A percentile compares a stretch with the other conserved stretches of the same genome.
Evolutionary conservation across 2,329 filamentous ascomycete genomes (phyloP).

Genomic region (Arthroderma sp.): DNA sequence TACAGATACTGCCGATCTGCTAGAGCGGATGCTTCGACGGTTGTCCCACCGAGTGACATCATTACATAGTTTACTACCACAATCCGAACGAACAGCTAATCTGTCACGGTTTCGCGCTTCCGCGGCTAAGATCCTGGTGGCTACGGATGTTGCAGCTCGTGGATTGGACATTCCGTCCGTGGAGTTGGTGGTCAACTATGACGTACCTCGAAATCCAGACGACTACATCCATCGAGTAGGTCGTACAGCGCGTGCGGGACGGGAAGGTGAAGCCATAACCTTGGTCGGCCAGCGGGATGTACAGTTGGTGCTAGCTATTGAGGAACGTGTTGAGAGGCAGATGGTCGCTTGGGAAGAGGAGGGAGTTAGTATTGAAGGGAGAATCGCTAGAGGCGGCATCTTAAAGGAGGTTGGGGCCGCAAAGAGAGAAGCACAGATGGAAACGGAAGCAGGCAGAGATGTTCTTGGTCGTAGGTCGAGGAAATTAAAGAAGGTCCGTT

Average conservation of each 20-base stretch:
- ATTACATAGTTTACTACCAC: conserved; percentile 74
- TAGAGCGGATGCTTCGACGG: conserved; percentile 76
- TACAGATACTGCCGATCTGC: conserved; percentile 71
- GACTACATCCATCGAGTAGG: conserved; percentile 97
- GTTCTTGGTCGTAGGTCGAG: conserved; percentile 67
- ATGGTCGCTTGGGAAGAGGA: conserved; percentile 82
- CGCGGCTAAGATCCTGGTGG: conserved; percentile 78
- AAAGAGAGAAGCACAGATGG: conserved; percentile 79
- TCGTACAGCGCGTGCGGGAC: conserved; percentile 83
- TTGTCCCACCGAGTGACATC: conserved; percentile 84
- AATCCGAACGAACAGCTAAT: conserved; percentile 74
- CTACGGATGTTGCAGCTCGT: conserved; percentile 86
- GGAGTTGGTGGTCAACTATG: conserved; percentile 82
- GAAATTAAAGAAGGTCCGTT: conserved; percentile 32
- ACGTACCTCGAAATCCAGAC: conserved; percentile 88
- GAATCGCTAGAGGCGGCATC: conserved; percentile 64
- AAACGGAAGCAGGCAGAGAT: conserved; percentile 85
- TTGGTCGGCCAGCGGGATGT: conserved; percentile 91
- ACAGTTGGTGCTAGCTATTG: conserved; percentile 77
- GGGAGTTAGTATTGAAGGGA: conserved; percentile 82
- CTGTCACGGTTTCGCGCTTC: conserved; percentile 81
- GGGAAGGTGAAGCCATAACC: conserved; percentile 68
- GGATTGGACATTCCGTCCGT: conserved; percentile 94
- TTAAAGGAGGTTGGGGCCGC: conserved; percentile 89
- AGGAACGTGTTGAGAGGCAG: conserved; percentile 60